Evolutionary conservation across 306 rosid species (phyloP).

Genomic region (Cucumis sativus): DNA sequence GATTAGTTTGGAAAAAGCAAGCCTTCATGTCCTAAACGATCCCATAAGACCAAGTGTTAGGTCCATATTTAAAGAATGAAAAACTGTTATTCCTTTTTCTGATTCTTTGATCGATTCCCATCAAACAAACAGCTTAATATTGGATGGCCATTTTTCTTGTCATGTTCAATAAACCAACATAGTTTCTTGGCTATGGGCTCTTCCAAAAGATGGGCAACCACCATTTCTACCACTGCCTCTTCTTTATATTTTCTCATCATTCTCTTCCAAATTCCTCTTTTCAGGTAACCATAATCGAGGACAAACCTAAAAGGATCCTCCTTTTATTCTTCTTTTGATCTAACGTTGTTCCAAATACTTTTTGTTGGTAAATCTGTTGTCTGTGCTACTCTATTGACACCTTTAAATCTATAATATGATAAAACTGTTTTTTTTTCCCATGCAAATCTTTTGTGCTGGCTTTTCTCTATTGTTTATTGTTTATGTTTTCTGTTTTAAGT

Average conservation of each 20-base stretch:
- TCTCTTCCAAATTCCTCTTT: conserved; percentile 72
- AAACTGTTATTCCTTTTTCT: neutral
- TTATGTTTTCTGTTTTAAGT: too few species aligned
- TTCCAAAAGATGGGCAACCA: conserved; percentile 47
- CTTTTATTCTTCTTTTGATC: neutral
- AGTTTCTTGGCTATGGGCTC: conserved; percentile 35
- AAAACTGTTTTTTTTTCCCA: too few species aligned
- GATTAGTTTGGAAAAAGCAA: neutral
- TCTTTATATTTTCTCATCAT: conserved; percentile 19
- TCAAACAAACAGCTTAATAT: too few species aligned
- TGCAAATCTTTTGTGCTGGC: too few species aligned
- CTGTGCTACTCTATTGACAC: too few species aligned
- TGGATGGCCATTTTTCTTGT: neutral
- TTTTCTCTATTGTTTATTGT: too few species aligned
- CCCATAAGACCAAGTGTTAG: neutral
- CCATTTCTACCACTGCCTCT: conserved; percentile 24
- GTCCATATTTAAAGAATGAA: neutral
- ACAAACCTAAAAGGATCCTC: too few species aligned
- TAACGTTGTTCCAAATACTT: neutral
- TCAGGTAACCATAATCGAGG: conserved; percentile 36
- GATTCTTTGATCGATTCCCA: too few species aligned
- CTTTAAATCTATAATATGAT: too few species aligned
- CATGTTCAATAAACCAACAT: neutral
- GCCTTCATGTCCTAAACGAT: neutral
- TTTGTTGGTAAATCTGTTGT: too few species aligned